These are phyloP conservation scores for Lithocarpus polystachyus DNA, from an alignment of 306 rosid species.

Conservation along the genomic window DNA sequence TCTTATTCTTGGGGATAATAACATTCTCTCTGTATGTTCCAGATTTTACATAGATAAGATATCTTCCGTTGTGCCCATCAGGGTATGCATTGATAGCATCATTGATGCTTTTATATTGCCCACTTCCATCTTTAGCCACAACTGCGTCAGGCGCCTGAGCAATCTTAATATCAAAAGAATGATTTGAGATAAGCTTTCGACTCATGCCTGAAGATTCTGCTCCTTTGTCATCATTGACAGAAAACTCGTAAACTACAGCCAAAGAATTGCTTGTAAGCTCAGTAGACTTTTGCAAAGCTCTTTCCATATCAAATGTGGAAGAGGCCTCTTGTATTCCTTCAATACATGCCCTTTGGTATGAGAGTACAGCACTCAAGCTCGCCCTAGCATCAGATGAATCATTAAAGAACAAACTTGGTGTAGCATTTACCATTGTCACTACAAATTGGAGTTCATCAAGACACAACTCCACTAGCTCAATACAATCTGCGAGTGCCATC, in stretches of 20 bases:
- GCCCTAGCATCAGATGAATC: background rate
- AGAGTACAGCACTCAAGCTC: slow-evolving; percentile 27
- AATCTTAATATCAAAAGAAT: background rate
- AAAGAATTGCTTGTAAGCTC: slow-evolving; percentile 23
- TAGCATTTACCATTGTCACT: background rate
- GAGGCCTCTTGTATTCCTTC: background rate
- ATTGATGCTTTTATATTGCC: slow-evolving; percentile 14
- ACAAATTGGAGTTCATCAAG: slow-evolving; percentile 19
- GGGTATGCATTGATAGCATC: slow-evolving; percentile 18
- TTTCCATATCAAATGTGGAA: background rate
- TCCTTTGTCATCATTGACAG: background rate
- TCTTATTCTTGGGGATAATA: slow-evolving; percentile 21
- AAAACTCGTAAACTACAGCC: slow-evolving; percentile 16
- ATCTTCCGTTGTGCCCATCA: background rate
- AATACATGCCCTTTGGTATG: slow-evolving; percentile 33
- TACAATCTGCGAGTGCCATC: slow-evolving; percentile 25
- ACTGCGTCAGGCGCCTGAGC: background rate
- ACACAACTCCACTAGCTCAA: slow-evolving; percentile 14
- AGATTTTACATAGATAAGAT: slow-evolving; percentile 21
- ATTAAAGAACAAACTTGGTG: background rate
- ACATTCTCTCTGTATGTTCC: slow-evolving; percentile 26
- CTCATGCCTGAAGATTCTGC: background rate
- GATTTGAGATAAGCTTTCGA: background rate
- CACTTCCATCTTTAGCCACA: slow-evolving; percentile 32
- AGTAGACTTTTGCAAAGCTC: slow-evolving; percentile 6